Base-by-base conservation (phyloP, 495 filamentous ascomycete species). In the Sphaerosporella brunnea region DNA sequence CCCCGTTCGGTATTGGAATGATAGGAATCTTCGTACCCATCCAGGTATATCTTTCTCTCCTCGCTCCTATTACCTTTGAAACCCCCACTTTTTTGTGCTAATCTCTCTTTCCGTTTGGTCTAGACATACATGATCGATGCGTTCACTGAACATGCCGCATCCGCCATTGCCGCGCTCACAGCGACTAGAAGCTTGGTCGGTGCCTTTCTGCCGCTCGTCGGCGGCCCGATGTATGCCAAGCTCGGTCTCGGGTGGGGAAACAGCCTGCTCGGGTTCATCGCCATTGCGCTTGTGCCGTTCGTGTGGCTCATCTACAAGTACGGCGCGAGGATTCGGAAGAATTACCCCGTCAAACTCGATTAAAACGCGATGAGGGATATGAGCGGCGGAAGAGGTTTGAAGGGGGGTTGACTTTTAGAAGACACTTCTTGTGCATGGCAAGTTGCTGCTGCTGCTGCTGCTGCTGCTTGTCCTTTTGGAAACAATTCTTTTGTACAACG, bases 221-320 rank as follows among this genome's bases (percentile, higher is more conserved):
- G 72, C 1, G 62, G 63, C 23, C 37, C 37, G 2, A 72, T 80
- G 70, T 79, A 76, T 45, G 38, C 63, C 4, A 55, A 52, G 1
- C 58, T 80, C 1, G 74, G 75, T 0, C 62, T 71, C 3, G 73
- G 75, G 0, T 77, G 74, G 66, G 74, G 74, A 0, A 77, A 78
- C 51, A 70, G 65, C 13, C 46, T 74, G 24, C 57, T 79, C 23
- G 75, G 60, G 0, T 77, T 76, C 36, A 59, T 77, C 37, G 67
- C 68, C 11, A 39, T 78, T 13, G 61, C 61, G 11, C 43, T 75
- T 48, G 61, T 71, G 21, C 74, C 74, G 8, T 64, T 68, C 2
- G 64, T 77, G 0, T 51, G 72, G 34, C 37, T 69, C 10, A 66
- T 79, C 16, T 69, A 69, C 24, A 62, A 62, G 37, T 76, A 70